These are phyloP conservation scores for Torrubiella hemipterigena DNA, from an alignment of 2,329 filamentous ascomycete genomes.

Conservation along the genomic window DNA sequence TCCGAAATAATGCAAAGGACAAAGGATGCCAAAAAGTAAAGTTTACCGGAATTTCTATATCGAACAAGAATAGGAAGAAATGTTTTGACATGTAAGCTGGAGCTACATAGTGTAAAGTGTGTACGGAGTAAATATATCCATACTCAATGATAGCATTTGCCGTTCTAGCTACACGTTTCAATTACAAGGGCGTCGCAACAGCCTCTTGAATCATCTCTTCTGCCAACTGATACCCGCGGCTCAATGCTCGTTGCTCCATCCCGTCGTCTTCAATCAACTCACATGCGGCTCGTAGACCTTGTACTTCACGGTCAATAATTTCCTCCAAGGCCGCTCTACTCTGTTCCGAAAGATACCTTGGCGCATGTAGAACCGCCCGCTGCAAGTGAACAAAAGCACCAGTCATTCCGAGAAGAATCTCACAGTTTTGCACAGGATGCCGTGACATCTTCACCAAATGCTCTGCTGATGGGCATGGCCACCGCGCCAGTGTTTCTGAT, in stretches of 20 bases:
- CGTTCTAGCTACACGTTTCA: too few species aligned
- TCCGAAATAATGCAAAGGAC: too few species aligned
- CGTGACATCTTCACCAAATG: not conserved
- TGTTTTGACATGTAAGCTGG: too few species aligned
- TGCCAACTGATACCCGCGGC: not conserved
- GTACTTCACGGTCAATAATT: constrained; percentile 1
- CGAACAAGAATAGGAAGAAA: too few species aligned
- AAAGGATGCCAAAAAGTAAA: too few species aligned
- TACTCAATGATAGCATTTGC: too few species aligned
- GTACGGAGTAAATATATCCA: too few species aligned
- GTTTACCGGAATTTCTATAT: too few species aligned
- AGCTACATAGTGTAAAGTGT: too few species aligned
- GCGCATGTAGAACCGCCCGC: not conserved
- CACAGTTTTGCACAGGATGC: not conserved
- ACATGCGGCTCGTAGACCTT: not conserved
- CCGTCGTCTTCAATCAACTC: constrained; percentile 1
- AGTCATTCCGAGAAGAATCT: not conserved
- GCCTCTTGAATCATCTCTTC: not conserved
- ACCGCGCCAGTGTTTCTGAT: not conserved
- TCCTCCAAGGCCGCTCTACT: not conserved
- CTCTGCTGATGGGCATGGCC: not conserved
- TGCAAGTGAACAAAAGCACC: constrained; percentile 1
- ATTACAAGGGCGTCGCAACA: too few species aligned
- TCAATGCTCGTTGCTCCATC: not conserved
- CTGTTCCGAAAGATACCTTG: not conserved